These are phyloP conservation scores for Tulasnella sp. DNA, from an alignment of 768 basidiomycete species.

Conservation along the genomic window DNA sequence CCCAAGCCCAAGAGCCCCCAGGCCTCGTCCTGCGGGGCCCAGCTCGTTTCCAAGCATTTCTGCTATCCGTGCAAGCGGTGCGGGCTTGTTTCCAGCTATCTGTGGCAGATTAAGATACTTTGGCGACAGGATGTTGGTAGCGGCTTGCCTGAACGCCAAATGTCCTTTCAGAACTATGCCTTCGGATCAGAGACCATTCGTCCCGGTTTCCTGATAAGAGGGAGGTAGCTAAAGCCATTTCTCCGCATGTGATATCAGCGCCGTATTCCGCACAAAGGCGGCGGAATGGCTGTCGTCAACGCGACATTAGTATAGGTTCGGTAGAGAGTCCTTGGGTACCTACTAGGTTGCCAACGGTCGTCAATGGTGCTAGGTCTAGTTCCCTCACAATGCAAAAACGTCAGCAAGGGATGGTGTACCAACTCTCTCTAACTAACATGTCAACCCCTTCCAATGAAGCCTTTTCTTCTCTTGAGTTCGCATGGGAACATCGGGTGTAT, in stretches of 20 bases:
- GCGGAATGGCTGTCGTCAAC: constrained; percentile 63
- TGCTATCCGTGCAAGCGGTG: constrained; percentile 37
- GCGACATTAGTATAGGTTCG: neutral
- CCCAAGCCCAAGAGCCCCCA: constrained; percentile 1
- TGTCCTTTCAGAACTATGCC: constrained; percentile 72
- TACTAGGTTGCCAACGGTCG: constrained; percentile 91
- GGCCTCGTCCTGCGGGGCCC: neutral
- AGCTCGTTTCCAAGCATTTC: constrained; percentile 15
- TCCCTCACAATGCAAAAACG: neutral
- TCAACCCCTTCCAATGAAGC: constrained; percentile 74
- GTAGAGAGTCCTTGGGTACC: constrained; percentile 21
- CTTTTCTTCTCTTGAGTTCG: constrained; percentile 76
- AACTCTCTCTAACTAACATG: constrained; percentile 42
- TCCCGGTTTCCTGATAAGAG: constrained; percentile 80
- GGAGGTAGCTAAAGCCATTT: constrained; percentile 92
- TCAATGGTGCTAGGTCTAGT: constrained; percentile 63
- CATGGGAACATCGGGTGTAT: constrained; percentile 55
- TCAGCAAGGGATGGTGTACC: neutral
- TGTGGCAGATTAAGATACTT: constrained; percentile 32
- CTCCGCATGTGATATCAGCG: constrained; percentile 90
- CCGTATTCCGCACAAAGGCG: constrained; percentile 76
- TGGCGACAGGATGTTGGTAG: neutral
- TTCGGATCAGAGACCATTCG: constrained; percentile 86
- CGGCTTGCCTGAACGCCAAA: constrained; percentile 51
- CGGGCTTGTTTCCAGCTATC: constrained; percentile 78